A percentile compares a stretch with the other conserved stretches of the same genome.
Evolutionary conservation across 202 grass and related monocot species (phyloP).

Genomic region (Zoysia matrella): DNA sequence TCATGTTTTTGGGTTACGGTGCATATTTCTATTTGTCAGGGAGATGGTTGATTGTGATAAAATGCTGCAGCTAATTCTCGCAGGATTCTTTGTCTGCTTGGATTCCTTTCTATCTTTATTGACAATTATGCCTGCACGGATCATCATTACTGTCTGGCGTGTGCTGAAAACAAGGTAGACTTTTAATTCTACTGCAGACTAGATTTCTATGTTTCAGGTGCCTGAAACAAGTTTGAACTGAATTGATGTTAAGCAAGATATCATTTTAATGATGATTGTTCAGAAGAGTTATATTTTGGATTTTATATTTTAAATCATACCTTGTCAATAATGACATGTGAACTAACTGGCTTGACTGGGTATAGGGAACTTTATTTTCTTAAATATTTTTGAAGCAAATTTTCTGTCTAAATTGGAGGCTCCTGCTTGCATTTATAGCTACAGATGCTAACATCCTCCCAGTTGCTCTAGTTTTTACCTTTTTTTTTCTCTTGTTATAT

Average conservation of each 20-base stretch:
- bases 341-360: constrained; percentile 5
- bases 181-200: constrained; percentile 38
- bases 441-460: background rate
- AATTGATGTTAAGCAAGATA: constrained; percentile 17
- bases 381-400: no score
- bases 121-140: background rate
- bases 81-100: no score
- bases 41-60: constrained; percentile 61
- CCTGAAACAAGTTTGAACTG: background rate
- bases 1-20: background rate
- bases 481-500: no score
- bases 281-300: background rate
- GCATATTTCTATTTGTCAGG: background rate
- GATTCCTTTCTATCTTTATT: no score
- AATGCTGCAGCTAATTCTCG: no score
- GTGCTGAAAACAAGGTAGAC: constrained; percentile 86
- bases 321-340: constrained; percentile 17
- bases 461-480: no score
- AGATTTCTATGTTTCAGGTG: background rate
- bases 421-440: constrained; percentile 28
- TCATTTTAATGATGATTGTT: constrained; percentile 16
- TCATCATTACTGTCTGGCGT: constrained; percentile 81
- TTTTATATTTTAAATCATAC: background rate
- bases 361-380: background rate
- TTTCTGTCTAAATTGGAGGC: constrained; percentile 4